Base-by-base conservation (phyloP, 257 asterid genomes). In the Penstemon newberryi region DNA sequence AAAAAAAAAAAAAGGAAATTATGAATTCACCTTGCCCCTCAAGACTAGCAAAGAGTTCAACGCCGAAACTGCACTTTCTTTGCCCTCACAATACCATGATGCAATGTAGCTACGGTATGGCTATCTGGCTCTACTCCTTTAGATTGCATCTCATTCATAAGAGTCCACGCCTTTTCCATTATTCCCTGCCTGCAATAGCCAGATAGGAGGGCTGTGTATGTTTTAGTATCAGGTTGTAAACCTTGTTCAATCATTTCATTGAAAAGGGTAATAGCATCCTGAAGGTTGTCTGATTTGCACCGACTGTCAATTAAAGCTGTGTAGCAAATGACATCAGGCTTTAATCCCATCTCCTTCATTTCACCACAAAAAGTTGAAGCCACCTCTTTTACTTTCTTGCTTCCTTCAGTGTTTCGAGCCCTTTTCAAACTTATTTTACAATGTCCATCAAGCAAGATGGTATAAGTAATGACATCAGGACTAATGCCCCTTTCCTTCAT, bases 401-500 rank as follows among this genome's bases (percentile, higher is more conserved):
- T 70, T 46, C 60, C 54, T 45, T 74, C 76, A 10, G 60, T 50
- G 60, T 59, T 57, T 39, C 56, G 75, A 45, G 65, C 70, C 75
- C 55, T 73, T 75, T 61, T 77, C 55, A 63, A 43, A 66, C 54
- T 78, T 60, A 54, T 46, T 75, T 87, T 89, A 55, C 75, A 74
- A 42, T 69, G 66, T 19, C 96, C 96, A 68, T 92, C 93, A 68
- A 86, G 76, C 79, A 89, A 67, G 59, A 82, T 91, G 2, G 96
- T 92, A 70, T 82, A 87, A 37, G 89, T 82, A 73, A 87, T 78
- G 25, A 85, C 78, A 79, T 92, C 97, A 6, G 96, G 97, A 69
- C 10, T 57, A 74, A 90, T 73, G 56, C 93, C 93, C 74, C 83
- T 79, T 55, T 69, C 73, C 75, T 83, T 85, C 98, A 92, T 88